A percentile compares a stretch with the other conserved stretches of the same genome.
phyloP scores from a whole-genome alignment of 2,329 filamentous ascomycete genomes.

The Xylariaceae sp. region DNA sequence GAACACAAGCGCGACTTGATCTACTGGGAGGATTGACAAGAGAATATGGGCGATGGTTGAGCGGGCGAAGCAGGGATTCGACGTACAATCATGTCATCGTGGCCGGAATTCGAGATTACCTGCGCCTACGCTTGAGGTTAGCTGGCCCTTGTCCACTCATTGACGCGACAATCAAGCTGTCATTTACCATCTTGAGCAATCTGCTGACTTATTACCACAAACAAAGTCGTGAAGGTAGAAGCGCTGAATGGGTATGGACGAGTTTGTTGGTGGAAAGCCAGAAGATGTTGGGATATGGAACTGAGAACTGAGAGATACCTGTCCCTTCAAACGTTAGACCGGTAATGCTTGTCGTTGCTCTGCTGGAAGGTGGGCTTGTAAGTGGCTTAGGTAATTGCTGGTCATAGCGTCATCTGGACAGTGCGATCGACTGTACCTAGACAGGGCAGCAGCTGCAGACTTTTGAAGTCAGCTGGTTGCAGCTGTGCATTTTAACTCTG shows the following conservation, averaged over 20 bases:
- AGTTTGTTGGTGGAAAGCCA: conserved; percentile 6
- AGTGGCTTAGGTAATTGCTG: not conserved
- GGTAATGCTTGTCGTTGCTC: not conserved
- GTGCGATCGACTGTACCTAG: not conserved
- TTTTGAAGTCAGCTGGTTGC: not conserved
- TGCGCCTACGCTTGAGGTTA: conserved; percentile 43
- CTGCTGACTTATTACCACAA: not conserved
- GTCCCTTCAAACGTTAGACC: conserved; percentile 15
- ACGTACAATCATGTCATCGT: conserved; percentile 99
- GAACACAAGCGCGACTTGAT: conserved; percentile 4
- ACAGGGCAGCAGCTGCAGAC: not conserved
- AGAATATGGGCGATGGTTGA: not conserved
- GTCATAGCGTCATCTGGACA: conserved; percentile 7
- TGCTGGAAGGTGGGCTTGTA: not conserved
- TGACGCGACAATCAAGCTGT: not conserved
- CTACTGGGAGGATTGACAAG: not conserved
- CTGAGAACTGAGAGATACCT: conserved; percentile 11
- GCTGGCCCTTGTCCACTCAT: conserved; percentile 6
- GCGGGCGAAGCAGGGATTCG: conserved; percentile 7
- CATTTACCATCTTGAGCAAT: conserved; percentile 24
- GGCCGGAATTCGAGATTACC: conserved; percentile 77
- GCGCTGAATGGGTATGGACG: not conserved
- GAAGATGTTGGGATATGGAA: not conserved
- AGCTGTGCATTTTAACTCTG: not conserved
- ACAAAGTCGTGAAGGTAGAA: not conserved